Evolutionary conservation across 2,329 filamentous ascomycete species (phyloP).

Genomic region (Penicillium sp.): DNA sequence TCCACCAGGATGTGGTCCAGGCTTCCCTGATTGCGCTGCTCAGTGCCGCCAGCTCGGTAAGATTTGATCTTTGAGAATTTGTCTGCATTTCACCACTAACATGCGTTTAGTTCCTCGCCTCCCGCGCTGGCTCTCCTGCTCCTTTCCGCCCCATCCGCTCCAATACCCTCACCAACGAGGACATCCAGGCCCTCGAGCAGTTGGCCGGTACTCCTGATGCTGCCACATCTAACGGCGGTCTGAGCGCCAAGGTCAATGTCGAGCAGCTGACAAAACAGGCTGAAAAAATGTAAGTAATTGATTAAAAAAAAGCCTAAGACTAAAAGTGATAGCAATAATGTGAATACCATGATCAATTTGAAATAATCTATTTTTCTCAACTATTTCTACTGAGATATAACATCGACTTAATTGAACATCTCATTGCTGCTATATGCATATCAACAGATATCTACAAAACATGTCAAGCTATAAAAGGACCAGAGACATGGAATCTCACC

Average conservation of each 20-base stretch:
- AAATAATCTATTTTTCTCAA: neutral
- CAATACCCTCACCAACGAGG: constrained; percentile 48
- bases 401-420: neutral
- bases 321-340: constrained; percentile 16
- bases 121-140: constrained; percentile 66
- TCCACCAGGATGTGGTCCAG: constrained; percentile 89
- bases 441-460: neutral
- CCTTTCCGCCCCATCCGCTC: constrained; percentile 59
- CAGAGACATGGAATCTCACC: neutral
- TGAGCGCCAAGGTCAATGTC: constrained; percentile 36
- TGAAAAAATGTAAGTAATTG: constrained; percentile 28
- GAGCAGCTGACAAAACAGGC: constrained; percentile 39
- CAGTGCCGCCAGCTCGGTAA: constrained; percentile 80
- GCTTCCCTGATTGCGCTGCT: constrained; percentile 82
- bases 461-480: neutral
- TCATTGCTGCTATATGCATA: neutral
- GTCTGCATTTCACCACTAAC: neutral
- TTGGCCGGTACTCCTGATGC: constrained; percentile 30
- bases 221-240: constrained; percentile 24
- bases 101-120: constrained; percentile 64
- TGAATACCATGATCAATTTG: constrained; percentile 12
- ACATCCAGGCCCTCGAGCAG: constrained; percentile 44
- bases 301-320: constrained; percentile 6
- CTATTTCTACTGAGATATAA: constrained; percentile 4
- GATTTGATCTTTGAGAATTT: constrained; percentile 30